A percentile compares a stretch with the other conserved stretches of the same genome.
Conservation (phyloP, 2,329 filamentous ascomycete species). For the Phialophora verrucosa region DNA sequence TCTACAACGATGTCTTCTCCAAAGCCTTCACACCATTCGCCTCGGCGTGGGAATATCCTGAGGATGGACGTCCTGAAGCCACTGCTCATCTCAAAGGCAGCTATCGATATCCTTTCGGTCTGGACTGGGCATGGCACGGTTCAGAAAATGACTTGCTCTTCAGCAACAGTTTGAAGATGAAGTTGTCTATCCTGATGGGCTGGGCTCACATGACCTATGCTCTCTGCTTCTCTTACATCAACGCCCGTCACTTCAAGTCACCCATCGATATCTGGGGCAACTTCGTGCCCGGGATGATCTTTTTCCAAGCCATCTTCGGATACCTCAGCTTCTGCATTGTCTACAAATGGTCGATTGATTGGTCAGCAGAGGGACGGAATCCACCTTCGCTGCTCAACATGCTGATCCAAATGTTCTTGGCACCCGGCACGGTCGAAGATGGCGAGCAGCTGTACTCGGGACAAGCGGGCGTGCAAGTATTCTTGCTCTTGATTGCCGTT, state of each 20-base stretch:
- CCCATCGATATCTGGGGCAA: constrained; percentile 97
- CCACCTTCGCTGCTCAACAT: constrained; percentile 95
- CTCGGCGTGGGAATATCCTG: constrained; percentile 90
- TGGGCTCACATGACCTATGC: constrained; percentile 97
- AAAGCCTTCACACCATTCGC: constrained; percentile 87
- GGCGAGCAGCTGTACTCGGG: constrained; percentile 78
- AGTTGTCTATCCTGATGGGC: constrained; percentile 95
- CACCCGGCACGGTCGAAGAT: constrained; percentile 71
- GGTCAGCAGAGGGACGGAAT: constrained; percentile 68
- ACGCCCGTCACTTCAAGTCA: constrained; percentile 91
- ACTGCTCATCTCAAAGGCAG: constrained; percentile 70
- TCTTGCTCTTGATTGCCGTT: constrained; percentile 81
- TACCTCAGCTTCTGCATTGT: constrained; percentile 93
- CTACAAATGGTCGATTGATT: constrained; percentile 96
- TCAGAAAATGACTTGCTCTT: constrained; percentile 95
- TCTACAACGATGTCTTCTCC: constrained; percentile 98
- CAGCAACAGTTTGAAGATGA: constrained; percentile 99
- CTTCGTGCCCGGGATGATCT: constrained; percentile 97
- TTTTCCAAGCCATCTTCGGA: constrained; percentile 98
- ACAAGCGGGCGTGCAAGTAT: constrained; percentile 75
- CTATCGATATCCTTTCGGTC: constrained; percentile 92
- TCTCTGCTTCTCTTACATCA: constrained; percentile 88
- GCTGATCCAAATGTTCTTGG: constrained; percentile 99
- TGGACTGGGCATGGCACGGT: constrained; percentile 96
- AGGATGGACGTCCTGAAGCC: constrained; percentile 68